Conservation (phyloP, 768 basidiomycete species). For the Coprinopsis sp. region DNA sequence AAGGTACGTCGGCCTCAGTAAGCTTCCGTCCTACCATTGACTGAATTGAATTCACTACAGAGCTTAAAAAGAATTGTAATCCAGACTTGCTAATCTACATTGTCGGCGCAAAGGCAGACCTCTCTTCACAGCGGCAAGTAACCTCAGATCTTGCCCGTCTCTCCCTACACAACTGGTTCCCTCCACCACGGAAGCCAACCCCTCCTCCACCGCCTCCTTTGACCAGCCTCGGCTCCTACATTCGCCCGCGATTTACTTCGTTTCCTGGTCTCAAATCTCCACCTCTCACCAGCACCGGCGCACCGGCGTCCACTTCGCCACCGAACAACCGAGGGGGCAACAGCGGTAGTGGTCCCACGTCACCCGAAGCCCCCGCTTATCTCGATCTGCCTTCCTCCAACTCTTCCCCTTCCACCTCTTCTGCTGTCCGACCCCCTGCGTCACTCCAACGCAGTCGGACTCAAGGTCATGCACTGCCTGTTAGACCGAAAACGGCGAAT, state of each 20-base stretch:
- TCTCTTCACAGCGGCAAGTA: slow-evolving; percentile 66
- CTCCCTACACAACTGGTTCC: slow-evolving; percentile 84
- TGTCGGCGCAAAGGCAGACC: slow-evolving; percentile 90
- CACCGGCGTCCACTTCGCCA: slow-evolving; percentile 31
- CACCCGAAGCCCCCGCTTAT: slow-evolving; percentile 58
- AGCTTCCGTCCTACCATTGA: slow-evolving; percentile 12
- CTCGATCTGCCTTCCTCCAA: slow-evolving; percentile 56
- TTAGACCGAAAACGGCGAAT: slow-evolving; percentile 45
- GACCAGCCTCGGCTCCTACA: slow-evolving; percentile 63
- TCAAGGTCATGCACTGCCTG: slow-evolving; percentile 30
- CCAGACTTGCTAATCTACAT: slow-evolving; percentile 91
- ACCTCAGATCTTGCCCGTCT: slow-evolving; percentile 80
- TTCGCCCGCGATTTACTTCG: slow-evolving; percentile 74
- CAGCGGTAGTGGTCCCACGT: too few relatives aligned
- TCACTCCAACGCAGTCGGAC: slow-evolving; percentile 52
- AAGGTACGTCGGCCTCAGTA: slow-evolving; percentile 48
- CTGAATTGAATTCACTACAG: slow-evolving; percentile 31
- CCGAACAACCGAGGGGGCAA: too few relatives aligned
- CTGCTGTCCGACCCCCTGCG: too few relatives aligned
- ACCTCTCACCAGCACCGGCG: slow-evolving; percentile 28
- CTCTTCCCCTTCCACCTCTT: slow-evolving; percentile 45
- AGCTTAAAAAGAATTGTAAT: slow-evolving; percentile 85
- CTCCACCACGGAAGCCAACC: slow-evolving; percentile 68
- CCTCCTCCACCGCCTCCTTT: slow-evolving; percentile 52
- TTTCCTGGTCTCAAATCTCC: slow-evolving; percentile 64